These are phyloP conservation scores for Clavispora carvajalis DNA, from an alignment of 805 yeast genomes.

Conservation along the genomic window DNA sequence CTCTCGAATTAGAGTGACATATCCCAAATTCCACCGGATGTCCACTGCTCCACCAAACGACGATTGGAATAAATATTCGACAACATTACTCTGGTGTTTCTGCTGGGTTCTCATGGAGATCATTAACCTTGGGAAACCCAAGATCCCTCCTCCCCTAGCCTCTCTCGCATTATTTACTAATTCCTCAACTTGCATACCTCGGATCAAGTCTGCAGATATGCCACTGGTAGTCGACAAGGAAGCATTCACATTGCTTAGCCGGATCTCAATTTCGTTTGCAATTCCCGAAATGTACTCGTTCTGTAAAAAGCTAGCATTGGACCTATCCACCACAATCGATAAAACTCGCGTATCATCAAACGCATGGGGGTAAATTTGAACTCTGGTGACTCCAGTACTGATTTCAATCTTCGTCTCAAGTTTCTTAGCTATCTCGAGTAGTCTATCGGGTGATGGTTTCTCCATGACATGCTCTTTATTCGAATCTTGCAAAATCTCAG, in stretches of 20 bases:
- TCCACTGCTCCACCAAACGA: conserved; percentile 87
- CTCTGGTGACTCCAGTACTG: conserved; percentile 46
- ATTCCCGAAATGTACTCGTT: conserved; percentile 39
- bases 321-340: conserved; percentile 51
- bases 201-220: conserved; percentile 45
- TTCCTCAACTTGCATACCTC: conserved; percentile 43
- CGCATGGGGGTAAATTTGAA: conserved; percentile 79
- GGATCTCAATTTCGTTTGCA: conserved; percentile 55
- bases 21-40: conserved; percentile 90
- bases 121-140: conserved; percentile 70
- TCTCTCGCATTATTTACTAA: conserved; percentile 51
- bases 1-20: conserved; percentile 82
- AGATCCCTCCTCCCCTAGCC: conserved; percentile 75
- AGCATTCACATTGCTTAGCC: conserved; percentile 57
- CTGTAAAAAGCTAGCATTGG: conserved; percentile 50
- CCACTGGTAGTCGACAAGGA: conserved; percentile 60
- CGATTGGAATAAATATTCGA: conserved; percentile 66
- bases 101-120: conserved; percentile 77
- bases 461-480: conserved; percentile 15
- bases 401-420: conserved; percentile 69
- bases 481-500: conserved; percentile 67
- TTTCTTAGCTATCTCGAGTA: conserved; percentile 30
- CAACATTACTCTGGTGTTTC: conserved; percentile 40
- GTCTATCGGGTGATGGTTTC: conserved; percentile 1
- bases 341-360: conserved; percentile 74